Base-by-base conservation (phyloP, 768 basidiomycete genomes). In the Xerocomus brunneocitrinus region DNA sequence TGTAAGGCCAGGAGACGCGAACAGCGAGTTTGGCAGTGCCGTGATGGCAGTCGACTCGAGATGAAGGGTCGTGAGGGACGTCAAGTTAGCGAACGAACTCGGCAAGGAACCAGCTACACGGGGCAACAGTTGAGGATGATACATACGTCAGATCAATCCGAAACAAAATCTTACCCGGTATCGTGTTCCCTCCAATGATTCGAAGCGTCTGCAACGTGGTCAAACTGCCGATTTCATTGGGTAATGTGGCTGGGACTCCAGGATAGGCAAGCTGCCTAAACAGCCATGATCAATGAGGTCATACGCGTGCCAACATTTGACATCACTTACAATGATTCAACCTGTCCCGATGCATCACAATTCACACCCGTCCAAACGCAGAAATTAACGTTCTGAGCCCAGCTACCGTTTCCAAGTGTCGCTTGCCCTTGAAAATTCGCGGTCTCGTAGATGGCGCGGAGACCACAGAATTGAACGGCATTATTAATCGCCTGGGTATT, bases 281-380 rank as follows among this genome's bases (percentile, higher is more conserved):
- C 2, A 22, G 35, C 1, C 22, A 14, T 16, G 19, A 35, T 54
- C 30, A 55, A 44, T 10, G 19, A 50, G 5, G 41, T 22, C 8
- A 13, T 32, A 12, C 7, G 36, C 24, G 43, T 35, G 1, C 5
- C 31, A 36, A 14, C 8, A 19, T 19, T 19, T 19, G 19, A 19
- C 19, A 36, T 7, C 28, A 71, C 78, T 58, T 39, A 79, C 78
- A 80, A 53, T 8, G 71, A 71, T 14, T 68, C 62, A 3, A 80
- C 71, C 28, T 64, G 58, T 4, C 77, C 78, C 24, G 67, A 64
- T 5, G 66, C 60, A 58, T 75, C 71, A 55, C 79, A 80, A 28
- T 57, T 60, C 4, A 80, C 73, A 3, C 79, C 79, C 7, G 56
- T 65, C 79, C 79, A 80, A 1, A 70, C 63, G 56, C 79, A 80